Evolutionary conservation across 2,329 filamentous ascomycete genomes (phyloP), one percentile per base, ranked within the genome.

Genomic region (Penicillium sp.): DNA sequence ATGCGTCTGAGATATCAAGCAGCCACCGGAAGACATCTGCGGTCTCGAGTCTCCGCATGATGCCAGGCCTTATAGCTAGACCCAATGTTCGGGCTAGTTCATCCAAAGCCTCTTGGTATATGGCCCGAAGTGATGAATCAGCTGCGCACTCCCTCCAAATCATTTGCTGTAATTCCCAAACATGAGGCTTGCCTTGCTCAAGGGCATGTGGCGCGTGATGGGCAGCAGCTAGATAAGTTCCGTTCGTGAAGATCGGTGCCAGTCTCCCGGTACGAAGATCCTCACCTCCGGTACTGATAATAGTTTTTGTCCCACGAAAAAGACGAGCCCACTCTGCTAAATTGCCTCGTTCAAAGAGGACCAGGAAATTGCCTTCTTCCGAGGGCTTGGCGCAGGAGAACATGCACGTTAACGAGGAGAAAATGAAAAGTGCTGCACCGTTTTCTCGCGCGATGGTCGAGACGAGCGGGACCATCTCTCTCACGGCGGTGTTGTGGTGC

Each of bases 241-340:
- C 54, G 21, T 62, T 61, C 10, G 55, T 50, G 39, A 67, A 62
- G 13, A 67, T 63, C 1, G 60, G 51, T 4, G 51, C 45, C 11
- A 66, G 40, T 1, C 41, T 49, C 8, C 65, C 62, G 0, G 36
- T 53, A 9, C 29, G 31, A 59, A 72, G 49, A 31, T 55, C 45
- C 25, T 69, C 63, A 3, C 62, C 52, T 7, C 68, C 65, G 0
- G 65, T 64, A 16, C 71, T 53, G 15, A 76, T 59, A 44, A 78
- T 70, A 4, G 67, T 69, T 23, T 65, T 66, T 16, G 71, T 70
- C 9, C 75, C 75, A 43, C 73, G 72, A 41, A 75, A 70, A 2
- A 78, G 62, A 33, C 67, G 56, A 0, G 76, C 62, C 77, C 76
- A 78, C 36, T 76, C 70, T 2, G 74, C 70, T 7, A 75, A 62